Conservation (phyloP, 495 filamentous ascomycete genomes). For the Darksidea phi region DNA sequence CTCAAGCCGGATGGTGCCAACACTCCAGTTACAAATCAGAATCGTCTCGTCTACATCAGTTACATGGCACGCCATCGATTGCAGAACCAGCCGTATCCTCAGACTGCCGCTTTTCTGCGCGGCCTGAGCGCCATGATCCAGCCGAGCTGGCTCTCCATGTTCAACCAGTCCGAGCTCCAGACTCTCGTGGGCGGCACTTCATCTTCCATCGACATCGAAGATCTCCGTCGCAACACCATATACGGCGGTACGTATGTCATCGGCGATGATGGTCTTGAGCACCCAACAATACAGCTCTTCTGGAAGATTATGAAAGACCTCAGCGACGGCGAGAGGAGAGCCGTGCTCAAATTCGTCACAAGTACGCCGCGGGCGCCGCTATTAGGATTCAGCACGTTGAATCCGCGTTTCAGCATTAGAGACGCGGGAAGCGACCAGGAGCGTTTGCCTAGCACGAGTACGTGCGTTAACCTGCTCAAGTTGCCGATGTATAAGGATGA, state of each 20-base stretch:
- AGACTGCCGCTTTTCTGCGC: conserved; percentile 83
- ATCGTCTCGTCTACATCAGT: conserved; percentile 90
- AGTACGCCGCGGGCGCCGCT: conserved; percentile 89
- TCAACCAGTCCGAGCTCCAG: conserved; percentile 93
- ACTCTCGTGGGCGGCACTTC: conserved; percentile 85
- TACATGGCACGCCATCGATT: conserved; percentile 85
- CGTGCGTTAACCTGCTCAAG: conserved; percentile 94
- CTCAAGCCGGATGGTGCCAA: conserved; percentile 73
- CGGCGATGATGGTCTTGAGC: conserved; percentile 82
- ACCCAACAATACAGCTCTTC: conserved; percentile 80
- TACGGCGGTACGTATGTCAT: conserved; percentile 87
- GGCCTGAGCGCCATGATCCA: conserved; percentile 86
- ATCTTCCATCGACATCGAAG: conserved; percentile 80
- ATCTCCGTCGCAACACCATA: conserved; percentile 78
- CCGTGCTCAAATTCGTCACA: conserved; percentile 94
- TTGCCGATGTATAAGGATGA: conserved; percentile 75
- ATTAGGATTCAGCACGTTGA: conserved; percentile 82
- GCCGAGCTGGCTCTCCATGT: conserved; percentile 94
- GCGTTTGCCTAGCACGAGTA: conserved; percentile 88
- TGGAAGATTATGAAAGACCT: conserved; percentile 85
- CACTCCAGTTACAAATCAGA: conserved; percentile 82
- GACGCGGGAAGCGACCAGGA: conserved; percentile 79
- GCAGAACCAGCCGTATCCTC: conserved; percentile 67
- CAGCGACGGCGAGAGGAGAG: conserved; percentile 69
- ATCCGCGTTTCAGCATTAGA: conserved; percentile 83